phyloP scores from a whole-genome alignment of 352 stramenopile genomes.

The Aphanomyces invadans region DNA sequence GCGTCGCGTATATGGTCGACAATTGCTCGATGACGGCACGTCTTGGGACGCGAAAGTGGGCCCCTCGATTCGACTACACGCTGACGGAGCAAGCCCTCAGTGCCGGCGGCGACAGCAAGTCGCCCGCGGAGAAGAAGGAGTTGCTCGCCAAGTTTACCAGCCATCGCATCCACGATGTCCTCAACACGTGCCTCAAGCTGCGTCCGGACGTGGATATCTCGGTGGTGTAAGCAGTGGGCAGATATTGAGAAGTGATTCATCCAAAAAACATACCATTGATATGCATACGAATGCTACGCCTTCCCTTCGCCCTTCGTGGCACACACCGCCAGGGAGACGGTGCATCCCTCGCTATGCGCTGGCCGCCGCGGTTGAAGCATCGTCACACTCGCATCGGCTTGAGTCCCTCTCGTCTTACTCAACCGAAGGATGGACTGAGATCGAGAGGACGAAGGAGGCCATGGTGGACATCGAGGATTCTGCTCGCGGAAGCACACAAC shows the following conservation, averaged over 20 bases:
- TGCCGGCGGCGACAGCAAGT: conserved; percentile 90
- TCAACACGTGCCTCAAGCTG: conserved; percentile 93
- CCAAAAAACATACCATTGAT: background rate
- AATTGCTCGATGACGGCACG: conserved; percentile 99
- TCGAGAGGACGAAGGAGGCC: no score
- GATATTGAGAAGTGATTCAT: background rate
- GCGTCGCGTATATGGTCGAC: conserved; percentile 98
- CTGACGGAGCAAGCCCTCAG: conserved; percentile 96
- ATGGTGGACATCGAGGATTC: no score
- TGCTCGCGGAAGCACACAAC: no score
- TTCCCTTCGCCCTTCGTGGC: no score
- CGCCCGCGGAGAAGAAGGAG: conserved; percentile 45
- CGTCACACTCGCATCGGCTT: no score
- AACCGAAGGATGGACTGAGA: no score
- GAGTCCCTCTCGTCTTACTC: no score
- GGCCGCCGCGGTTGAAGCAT: no score
- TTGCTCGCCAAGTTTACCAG: conserved; percentile 90
- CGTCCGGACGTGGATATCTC: conserved; percentile 94
- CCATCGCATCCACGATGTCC: conserved; percentile 95
- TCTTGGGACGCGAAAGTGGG: conserved; percentile 96
- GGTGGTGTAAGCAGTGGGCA: conserved; percentile 44
- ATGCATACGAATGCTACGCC: no score
- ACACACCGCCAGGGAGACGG: no score
- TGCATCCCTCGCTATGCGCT: no score
- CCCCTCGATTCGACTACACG: conserved; percentile 97